A percentile compares a stretch with the other conserved stretches of the same genome.
phyloP scores from a whole-genome alignment of 768 basidiomycete genomes.

The Rhizopogon vinicolor region DNA sequence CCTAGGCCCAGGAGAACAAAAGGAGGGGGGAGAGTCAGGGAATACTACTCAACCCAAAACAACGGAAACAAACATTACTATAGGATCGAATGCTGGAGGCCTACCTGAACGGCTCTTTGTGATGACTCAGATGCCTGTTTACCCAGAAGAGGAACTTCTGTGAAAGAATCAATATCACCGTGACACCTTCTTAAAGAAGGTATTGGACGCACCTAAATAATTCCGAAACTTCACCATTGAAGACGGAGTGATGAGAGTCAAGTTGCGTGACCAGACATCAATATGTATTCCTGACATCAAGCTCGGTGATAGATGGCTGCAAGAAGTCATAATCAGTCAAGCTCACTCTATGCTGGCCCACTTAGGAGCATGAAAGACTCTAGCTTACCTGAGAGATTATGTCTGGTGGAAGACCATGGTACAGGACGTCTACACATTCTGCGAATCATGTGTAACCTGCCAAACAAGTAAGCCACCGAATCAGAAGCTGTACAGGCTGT shows the following conservation, averaged over 20 bases:
- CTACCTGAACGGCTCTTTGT: too few relatives aligned
- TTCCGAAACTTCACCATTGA: constrained; percentile 18
- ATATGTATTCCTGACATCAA: constrained; percentile 21
- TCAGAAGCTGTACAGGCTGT: constrained; percentile 21
- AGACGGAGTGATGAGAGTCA: constrained; percentile 18
- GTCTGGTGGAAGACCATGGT: constrained; percentile 17
- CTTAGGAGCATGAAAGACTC: constrained; percentile 28
- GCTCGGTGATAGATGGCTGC: constrained; percentile 8
- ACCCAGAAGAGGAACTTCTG: not conserved
- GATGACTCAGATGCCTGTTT: not conserved
- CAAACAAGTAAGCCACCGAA: constrained; percentile 16
- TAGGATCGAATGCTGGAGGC: too few relatives aligned
- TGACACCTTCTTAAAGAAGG: constrained; percentile 24
- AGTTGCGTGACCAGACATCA: not conserved
- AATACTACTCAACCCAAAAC: not conserved
- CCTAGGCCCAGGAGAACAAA: constrained; percentile 10
- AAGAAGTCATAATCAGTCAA: constrained; percentile 30
- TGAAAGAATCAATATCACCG: constrained; percentile 11
- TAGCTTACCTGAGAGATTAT: constrained; percentile 25
- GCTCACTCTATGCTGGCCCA: constrained; percentile 36
- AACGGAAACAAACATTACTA: too few relatives aligned
- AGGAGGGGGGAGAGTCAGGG: constrained; percentile 9
- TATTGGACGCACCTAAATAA: constrained; percentile 15
- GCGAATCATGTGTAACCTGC: constrained; percentile 13
- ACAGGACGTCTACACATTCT: constrained; percentile 21